Evolutionary conservation across 169 alveolate species (phyloP).

Genomic region (Plasmodium blacklocki): DNA sequence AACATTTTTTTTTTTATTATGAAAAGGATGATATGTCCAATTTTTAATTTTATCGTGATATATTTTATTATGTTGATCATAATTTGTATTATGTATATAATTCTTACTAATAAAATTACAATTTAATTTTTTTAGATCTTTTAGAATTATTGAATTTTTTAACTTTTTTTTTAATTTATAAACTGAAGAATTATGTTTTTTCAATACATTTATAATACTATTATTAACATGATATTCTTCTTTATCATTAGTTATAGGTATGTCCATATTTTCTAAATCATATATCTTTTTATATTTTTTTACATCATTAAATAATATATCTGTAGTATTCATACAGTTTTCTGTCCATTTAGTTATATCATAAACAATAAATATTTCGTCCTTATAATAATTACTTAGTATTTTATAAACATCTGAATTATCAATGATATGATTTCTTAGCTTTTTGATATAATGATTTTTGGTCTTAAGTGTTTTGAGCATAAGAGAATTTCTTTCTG

Average conservation of each 20-base stretch:
- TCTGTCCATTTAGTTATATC: slow-evolving; percentile 50
- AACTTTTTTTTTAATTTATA: slow-evolving; percentile 54
- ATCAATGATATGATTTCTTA: slow-evolving; percentile 52
- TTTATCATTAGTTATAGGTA: neutral
- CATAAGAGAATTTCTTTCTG: slow-evolving; percentile 44
- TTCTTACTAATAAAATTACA: slow-evolving; percentile 3
- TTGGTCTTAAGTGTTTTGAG: slow-evolving; percentile 21
- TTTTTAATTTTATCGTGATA: neutral
- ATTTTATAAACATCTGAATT: slow-evolving; percentile 50
- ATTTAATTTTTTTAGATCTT: slow-evolving; percentile 38
- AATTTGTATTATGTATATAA: neutral
- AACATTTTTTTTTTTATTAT: slow-evolving; percentile 8
- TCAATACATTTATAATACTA: slow-evolving; percentile 19
- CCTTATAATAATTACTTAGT: slow-evolving; percentile 37
- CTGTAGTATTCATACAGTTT: slow-evolving; percentile 34
- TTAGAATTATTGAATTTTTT: slow-evolving; percentile 42
- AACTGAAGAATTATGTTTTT: slow-evolving; percentile 48
- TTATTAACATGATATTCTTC: slow-evolving; percentile 8
- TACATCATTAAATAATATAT: slow-evolving; percentile 18
- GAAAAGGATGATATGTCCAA: slow-evolving; percentile 12
- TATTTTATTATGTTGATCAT: neutral
- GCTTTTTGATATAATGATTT: slow-evolving; percentile 39
- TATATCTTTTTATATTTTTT: neutral
- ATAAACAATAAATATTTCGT: slow-evolving; percentile 42
- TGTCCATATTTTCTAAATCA: neutral